Evolutionary conservation across 768 basidiomycete species (phyloP).

Genomic region (Multifurca ochricompacta): DNA sequence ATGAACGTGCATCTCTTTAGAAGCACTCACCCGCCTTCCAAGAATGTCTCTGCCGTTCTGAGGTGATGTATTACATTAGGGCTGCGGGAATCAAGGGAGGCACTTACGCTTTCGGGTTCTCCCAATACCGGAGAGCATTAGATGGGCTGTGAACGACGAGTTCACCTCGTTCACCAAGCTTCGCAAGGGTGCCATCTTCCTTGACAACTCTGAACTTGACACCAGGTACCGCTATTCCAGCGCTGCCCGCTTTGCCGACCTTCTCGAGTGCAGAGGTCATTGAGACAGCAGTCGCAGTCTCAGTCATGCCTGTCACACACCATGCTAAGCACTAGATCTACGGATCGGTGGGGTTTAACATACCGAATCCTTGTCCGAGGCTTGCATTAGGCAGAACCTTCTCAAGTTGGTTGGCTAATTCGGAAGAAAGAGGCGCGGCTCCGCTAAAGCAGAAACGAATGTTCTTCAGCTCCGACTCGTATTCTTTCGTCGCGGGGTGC

Average conservation of each 20-base stretch:
- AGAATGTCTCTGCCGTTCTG: conserved; percentile 62
- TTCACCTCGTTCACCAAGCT: conserved; percentile 52
- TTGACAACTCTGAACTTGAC: conserved; percentile 44
- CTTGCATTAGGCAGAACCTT: conserved; percentile 46
- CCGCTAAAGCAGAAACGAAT: conserved; percentile 26
- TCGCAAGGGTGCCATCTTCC: conserved; percentile 43
- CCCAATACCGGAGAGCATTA: conserved; percentile 37
- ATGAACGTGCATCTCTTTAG: background rate
- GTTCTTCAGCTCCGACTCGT: conserved; percentile 23
- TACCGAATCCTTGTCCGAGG: conserved; percentile 56
- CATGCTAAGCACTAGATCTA: background rate
- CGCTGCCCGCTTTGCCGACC: conserved; percentile 46
- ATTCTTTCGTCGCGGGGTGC: conserved; percentile 27
- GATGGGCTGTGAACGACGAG: conserved; percentile 39
- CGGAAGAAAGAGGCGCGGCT: conserved; percentile 30
- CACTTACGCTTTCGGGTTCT: conserved; percentile 53
- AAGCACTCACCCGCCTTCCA: conserved; percentile 43
- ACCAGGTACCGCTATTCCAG: conserved; percentile 45
- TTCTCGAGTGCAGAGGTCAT: conserved; percentile 42
- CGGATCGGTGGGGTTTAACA: background rate
- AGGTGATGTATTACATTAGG: background rate
- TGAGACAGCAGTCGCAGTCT: conserved; percentile 46
- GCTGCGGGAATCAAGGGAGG: background rate
- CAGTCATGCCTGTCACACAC: conserved; percentile 53
- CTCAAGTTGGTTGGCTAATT: conserved; percentile 36